A percentile compares a stretch with the other conserved stretches of the same genome.
phyloP scores from a whole-genome alignment of 176 grass and related monocot species.

The Eleusine coracana region DNA sequence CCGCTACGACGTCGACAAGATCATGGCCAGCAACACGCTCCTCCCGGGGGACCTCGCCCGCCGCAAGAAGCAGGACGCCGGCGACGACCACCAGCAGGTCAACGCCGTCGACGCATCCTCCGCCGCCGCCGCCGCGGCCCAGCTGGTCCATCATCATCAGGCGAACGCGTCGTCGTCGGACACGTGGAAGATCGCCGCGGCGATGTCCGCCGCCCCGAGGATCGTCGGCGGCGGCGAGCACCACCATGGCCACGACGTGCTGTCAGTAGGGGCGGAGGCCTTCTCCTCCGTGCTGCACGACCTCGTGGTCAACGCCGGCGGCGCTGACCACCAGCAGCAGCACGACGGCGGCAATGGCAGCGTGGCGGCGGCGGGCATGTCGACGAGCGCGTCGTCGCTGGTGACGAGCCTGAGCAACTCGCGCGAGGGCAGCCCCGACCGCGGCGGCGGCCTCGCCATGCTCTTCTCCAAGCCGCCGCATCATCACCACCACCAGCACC shows the following conservation, averaged over 20 bases:
- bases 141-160: constrained; percentile 10
- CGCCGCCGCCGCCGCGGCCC: neutral
- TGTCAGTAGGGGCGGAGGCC: constrained; percentile 35
- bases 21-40: constrained; percentile 97
- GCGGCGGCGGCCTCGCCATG: constrained; percentile 68
- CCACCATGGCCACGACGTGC: neutral
- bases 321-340: neutral
- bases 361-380: constrained; percentile 26
- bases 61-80: constrained; percentile 52
- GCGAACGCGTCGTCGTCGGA: neutral
- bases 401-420: constrained; percentile 65
- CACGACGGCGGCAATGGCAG: neutral
- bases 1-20: constrained; percentile 94
- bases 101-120: neutral
- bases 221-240: neutral
- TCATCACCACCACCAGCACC: neutral
- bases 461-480: constrained; percentile 66
- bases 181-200: constrained; percentile 23
- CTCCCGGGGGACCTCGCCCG: constrained; percentile 75
- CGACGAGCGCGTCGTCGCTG: constrained; percentile 50
- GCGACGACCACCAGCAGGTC: too few species aligned
- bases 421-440: constrained; percentile 68
- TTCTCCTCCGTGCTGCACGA: constrained; percentile 53
- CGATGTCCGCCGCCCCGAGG: neutral
- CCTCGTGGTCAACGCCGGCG: constrained; percentile 29